A percentile compares a stretch with the other conserved stretches of the same genome.
phyloP scores from a whole-genome alignment of 1,284 basidiomycete genomes.

The Trichosporon sp. region DNA sequence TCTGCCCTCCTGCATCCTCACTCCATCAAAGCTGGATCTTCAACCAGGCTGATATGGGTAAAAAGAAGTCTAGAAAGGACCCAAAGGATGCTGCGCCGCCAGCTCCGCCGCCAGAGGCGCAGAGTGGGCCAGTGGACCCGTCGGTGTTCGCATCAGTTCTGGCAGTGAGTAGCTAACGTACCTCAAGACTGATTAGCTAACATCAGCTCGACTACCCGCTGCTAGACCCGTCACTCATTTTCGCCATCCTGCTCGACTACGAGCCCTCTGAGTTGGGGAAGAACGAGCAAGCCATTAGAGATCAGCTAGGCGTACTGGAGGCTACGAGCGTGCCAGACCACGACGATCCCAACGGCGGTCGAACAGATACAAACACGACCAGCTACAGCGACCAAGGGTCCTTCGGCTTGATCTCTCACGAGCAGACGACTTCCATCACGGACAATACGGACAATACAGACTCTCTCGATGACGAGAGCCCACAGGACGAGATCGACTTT shows the following conservation, averaged over 20 bases:
- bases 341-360: not conserved
- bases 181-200: not conserved
- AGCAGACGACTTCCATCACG: not conserved
- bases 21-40: too few species aligned
- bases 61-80: conserved; percentile 5
- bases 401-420: not conserved
- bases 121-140: conserved; percentile 16
- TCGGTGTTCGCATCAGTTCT: conserved; percentile 22
- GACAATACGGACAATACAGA: not conserved
- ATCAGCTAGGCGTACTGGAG: conserved; percentile 42
- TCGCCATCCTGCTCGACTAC: conserved; percentile 40
- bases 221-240: conserved; percentile 39
- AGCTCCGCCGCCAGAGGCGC: not conserved
- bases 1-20: not conserved
- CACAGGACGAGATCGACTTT: conserved; percentile 17
- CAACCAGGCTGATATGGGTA: not conserved
- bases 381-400: not conserved
- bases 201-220: conserved; percentile 40
- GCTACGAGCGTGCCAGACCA: conserved; percentile 41
- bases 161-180: conserved; percentile 11
- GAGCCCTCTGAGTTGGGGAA: conserved; percentile 22
- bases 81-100: not conserved
- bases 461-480: conserved; percentile 1
- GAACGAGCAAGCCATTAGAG: conserved; percentile 29
- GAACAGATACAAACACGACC: not conserved